Percentiles rank a stretch among this genome's conserved stretches.
Evolutionary conservation across 352 stramenopile genomes (phyloP).

Genomic region (Blastocystis sp.): DNA sequence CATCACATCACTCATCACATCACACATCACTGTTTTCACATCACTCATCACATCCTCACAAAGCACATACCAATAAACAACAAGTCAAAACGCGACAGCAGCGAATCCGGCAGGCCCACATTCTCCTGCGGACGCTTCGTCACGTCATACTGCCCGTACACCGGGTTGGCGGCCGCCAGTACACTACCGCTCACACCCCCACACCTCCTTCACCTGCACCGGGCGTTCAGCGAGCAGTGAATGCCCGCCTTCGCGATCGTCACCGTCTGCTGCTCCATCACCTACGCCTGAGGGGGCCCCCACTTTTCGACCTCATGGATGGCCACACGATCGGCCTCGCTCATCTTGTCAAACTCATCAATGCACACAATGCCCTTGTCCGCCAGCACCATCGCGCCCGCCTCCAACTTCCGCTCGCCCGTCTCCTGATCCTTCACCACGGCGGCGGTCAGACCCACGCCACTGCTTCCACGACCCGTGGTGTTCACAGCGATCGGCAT

Average conservation of each 20-base stretch:
- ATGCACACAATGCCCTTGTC: slow-evolving; percentile 86
- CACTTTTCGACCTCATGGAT: slow-evolving; percentile 88
- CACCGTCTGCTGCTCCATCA: slow-evolving; percentile 99
- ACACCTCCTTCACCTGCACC: slow-evolving; percentile 75
- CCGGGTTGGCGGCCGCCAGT: slow-evolving; percentile 94
- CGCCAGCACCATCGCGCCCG: slow-evolving; percentile 96
- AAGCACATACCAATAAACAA: slow-evolving; percentile 86
- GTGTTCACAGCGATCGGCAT: slow-evolving; percentile 84
- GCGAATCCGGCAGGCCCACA: slow-evolving; percentile 95
- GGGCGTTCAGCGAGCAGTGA: slow-evolving; percentile 94
- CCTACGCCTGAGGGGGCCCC: slow-evolving; percentile 64
- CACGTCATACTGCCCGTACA: slow-evolving; percentile 99
- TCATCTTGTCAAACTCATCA: slow-evolving; percentile 76
- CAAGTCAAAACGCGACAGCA: slow-evolving; percentile 98
- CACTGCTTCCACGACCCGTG: slow-evolving; percentile 81
- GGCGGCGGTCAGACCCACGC: slow-evolving; percentile 96
- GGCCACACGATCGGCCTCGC: slow-evolving; percentile 92
- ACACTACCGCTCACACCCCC: slow-evolving; percentile 78
- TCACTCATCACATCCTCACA: background rate
- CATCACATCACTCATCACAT: too few relatives aligned
- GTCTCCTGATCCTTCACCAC: slow-evolving; percentile 93
- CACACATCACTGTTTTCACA: too few relatives aligned
- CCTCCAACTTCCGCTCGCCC: slow-evolving; percentile 87
- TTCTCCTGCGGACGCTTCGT: slow-evolving; percentile 95
- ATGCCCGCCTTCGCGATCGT: slow-evolving; percentile 99